Evolutionary conservation across 768 basidiomycete species (phyloP).

Genomic region (Boletus eberwhitei): DNA sequence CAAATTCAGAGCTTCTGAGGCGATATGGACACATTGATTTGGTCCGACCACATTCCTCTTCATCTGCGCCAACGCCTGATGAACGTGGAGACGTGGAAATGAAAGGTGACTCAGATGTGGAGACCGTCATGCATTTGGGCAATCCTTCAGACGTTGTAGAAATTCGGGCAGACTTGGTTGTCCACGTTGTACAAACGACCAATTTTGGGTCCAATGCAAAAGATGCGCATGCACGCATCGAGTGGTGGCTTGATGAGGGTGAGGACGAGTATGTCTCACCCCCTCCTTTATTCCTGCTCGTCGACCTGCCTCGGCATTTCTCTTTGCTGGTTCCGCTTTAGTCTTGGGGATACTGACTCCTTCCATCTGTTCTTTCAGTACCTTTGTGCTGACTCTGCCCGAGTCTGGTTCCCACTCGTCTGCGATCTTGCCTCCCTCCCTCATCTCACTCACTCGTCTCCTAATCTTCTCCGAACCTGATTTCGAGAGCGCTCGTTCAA

Average conservation of each 20-base stretch:
- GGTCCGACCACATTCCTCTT: constrained; percentile 47
- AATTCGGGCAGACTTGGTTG: constrained; percentile 66
- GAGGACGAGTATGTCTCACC: constrained; percentile 73
- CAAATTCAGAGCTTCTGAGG: constrained; percentile 91
- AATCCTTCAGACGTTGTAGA: constrained; percentile 84
- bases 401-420: constrained; percentile 51
- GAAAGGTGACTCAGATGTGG: constrained; percentile 17
- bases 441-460: constrained; percentile 65
- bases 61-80: neutral
- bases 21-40: constrained; percentile 92
- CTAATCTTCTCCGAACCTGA: constrained; percentile 54
- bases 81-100: constrained; percentile 10
- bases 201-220: constrained; percentile 9
- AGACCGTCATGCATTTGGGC: constrained; percentile 34
- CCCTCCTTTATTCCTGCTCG: no score
- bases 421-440: constrained; percentile 51
- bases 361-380: neutral
- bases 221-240: constrained; percentile 48
- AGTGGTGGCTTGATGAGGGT: constrained; percentile 91
- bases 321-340: neutral
- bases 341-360: neutral
- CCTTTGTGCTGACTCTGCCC: constrained; percentile 7
- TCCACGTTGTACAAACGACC: constrained; percentile 36
- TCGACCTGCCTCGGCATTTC: no score
- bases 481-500: constrained; percentile 56